Evolutionary conservation across 2,329 filamentous ascomycete genomes (phyloP), one percentile per base, ranked within the genome.

Genomic region (Calonectria hongkongensis): DNA sequence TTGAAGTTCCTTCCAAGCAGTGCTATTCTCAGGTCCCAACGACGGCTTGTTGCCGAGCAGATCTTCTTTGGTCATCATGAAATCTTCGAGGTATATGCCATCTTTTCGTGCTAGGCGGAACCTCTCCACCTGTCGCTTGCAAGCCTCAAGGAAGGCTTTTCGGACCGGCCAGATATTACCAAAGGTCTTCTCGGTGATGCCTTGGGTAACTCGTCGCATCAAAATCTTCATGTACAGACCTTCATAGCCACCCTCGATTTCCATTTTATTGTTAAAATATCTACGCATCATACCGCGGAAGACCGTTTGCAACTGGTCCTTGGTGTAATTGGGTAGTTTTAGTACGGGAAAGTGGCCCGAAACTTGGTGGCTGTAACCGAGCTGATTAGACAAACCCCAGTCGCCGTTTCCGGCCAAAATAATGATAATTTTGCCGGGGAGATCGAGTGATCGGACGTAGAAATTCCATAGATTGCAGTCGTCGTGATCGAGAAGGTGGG

Each of bases 141-240:
- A 84, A 0, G 87, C 81, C 9, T 93, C 82, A 0, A 84, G 80
- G 75, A 79, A 81, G 27, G 79, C 79, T 48, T 94, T 95, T 56
- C 93, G 89, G 0, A 95, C 84, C 0, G 90, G 87, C 21, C 94
- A 86, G 0, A 94, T 93, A 76, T 96, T 95, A 0, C 92, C 93
- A 77, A 95, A 95, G 0, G 92, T 92, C 39, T 91, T 88, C 1
- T 87, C 85, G 0, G 91, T 92, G 1, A 92, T 88, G 0, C 89
- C 88, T 13, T 88, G 84, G 0, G 92, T 92, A 33, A 95, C 83
- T 6, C 93, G 86, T 3, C 91, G 87, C 12, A 90, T 85, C 1
- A 90, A 87, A 58, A 95, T 92, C 0, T 92, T 89, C 74, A 88
- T 87, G 75, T 90, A 94, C 0, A 94, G 85, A 0, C 93, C 93